Base-by-base conservation (phyloP, 345 rosid genomes). In the Leavenworthia alabamica region DNA sequence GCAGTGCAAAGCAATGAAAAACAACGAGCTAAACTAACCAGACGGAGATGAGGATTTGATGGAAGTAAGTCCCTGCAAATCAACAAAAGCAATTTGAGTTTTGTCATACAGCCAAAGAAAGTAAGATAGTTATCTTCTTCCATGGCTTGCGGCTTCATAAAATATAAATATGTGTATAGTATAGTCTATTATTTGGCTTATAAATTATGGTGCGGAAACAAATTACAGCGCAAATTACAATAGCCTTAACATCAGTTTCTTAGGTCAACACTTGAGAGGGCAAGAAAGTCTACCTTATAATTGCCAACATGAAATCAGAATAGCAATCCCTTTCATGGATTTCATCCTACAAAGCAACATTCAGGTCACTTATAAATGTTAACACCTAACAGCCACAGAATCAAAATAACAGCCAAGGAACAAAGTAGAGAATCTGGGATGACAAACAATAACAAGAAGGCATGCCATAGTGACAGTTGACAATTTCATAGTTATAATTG, bases 321-420 rank as follows among this genome's bases (percentile, higher is more conserved):
- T 76, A 86, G 78, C 90, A 79, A 76, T 92, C 97, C 74, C 98
- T 85, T 77, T 92, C 98, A 73, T 92, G 98, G 62, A 92, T 82
- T 81, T 92, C 98, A 79, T 92, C 98, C 98, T 92, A 74, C 76
- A 77, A 71, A 61, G 19, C 44, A 67, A 73, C 62, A 77, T 59
- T 17, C 46, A 17, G 35, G 60, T 67, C 56, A 75, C 43, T 54
- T 14, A 19, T 55, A 62, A 65, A 29, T 19, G 42, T 42, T 13
- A 48, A n/a, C n/a, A n/a, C n/a, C n/a, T n/a, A n/a, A n/a, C 41
- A 40, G 50, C 56, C 61, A 54, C 46, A 52, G 10, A 76, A 68
- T 27, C 7, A 70, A 11, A 23, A 11, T 41, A 22, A 48, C 33
- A 56, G 62, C 39, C 22, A 37, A 48, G 23, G 17, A 7, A 8